phyloP scores from a whole-genome alignment of 1,284 basidiomycete species.

The Neotropicomus parvogracilis region DNA sequence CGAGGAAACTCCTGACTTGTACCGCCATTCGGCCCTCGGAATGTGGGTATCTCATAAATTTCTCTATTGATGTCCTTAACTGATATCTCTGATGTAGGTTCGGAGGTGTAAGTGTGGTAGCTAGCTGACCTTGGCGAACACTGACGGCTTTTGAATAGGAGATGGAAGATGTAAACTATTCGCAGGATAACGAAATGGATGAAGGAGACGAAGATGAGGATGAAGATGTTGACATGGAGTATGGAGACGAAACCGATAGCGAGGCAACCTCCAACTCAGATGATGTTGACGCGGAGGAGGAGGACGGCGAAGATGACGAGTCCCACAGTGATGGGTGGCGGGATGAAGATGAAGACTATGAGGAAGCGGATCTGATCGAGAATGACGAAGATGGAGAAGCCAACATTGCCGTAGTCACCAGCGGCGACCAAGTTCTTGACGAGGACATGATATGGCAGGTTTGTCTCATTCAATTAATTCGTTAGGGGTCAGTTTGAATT shows the following conservation, averaged over 20 bases:
- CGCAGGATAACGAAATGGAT: slow-evolving; percentile 75
- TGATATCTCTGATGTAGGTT: slow-evolving; percentile 44
- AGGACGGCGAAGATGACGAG: slow-evolving; percentile 58
- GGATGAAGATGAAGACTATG: slow-evolving; percentile 61
- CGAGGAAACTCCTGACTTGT: slow-evolving; percentile 89
- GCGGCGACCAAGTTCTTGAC: slow-evolving; percentile 39
- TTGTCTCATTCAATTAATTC: slow-evolving; percentile 22
- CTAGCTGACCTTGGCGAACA: neutral
- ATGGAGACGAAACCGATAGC: slow-evolving; percentile 75
- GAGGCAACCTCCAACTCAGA: slow-evolving; percentile 73
- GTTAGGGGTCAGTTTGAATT: slow-evolving; percentile 3
- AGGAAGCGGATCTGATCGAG: slow-evolving; percentile 54
- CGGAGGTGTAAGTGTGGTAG: slow-evolving; percentile 62
- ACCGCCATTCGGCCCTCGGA: slow-evolving; percentile 94
- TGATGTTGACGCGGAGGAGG: slow-evolving; percentile 58
- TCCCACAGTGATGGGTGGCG: slow-evolving; percentile 67
- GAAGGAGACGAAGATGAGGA: slow-evolving; percentile 78
- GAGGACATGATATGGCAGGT: slow-evolving; percentile 77
- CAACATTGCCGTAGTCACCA: slow-evolving; percentile 38
- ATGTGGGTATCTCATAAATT: slow-evolving; percentile 58
- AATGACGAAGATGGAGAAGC: slow-evolving; percentile 54
- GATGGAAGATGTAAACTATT: slow-evolving; percentile 73
- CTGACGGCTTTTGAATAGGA: slow-evolving; percentile 46
- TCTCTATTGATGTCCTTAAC: neutral
- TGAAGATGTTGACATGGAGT: slow-evolving; percentile 86